Evolutionary conservation across 805 yeast species (phyloP).

Genomic region (Blastobotrys chiropterorum): DNA sequence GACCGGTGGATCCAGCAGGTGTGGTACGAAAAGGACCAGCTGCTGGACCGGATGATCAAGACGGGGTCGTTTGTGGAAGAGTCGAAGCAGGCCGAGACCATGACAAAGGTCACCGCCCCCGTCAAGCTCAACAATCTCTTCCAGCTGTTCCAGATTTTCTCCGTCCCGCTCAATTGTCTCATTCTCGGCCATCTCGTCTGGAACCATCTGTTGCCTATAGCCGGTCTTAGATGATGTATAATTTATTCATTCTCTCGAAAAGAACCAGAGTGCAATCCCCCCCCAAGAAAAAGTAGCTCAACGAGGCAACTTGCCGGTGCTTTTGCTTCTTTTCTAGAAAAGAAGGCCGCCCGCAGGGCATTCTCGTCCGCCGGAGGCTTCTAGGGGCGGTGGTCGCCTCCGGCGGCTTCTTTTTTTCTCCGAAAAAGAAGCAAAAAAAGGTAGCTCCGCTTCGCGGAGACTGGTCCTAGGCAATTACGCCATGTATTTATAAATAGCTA

Average conservation of each 20-base stretch:
- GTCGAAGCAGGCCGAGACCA: slow-evolving; percentile 27
- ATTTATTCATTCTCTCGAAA: neutral
- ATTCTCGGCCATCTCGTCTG: slow-evolving; percentile 19
- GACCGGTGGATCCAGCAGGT: slow-evolving; percentile 66
- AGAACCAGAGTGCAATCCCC: no score
- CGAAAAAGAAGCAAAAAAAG: neutral
- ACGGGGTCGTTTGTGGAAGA: slow-evolving; percentile 39
- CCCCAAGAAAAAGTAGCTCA: neutral
- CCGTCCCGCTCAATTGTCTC: slow-evolving; percentile 27
- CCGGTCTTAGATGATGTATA: neutral
- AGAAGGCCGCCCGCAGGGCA: neutral
- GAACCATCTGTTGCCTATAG: slow-evolving; percentile 6
- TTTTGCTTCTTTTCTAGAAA: neutral
- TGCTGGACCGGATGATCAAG: slow-evolving; percentile 56
- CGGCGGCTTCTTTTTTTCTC: neutral
- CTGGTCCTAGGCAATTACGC: no score
- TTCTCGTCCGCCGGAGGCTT: neutral
- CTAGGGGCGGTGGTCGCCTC: neutral
- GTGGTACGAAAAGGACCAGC: slow-evolving; percentile 75
- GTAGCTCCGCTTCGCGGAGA: neutral
- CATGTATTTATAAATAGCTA: neutral
- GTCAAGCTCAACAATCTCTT: slow-evolving; percentile 21
- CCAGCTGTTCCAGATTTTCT: slow-evolving; percentile 31
- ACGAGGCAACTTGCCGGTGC: neutral
- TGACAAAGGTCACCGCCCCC: slow-evolving; percentile 16